Percentiles rank a stretch among this genome's conserved stretches.
phyloP scores from a whole-genome alignment of 164 flowering plant genomes.

The Nymphaea colorata region DNA sequence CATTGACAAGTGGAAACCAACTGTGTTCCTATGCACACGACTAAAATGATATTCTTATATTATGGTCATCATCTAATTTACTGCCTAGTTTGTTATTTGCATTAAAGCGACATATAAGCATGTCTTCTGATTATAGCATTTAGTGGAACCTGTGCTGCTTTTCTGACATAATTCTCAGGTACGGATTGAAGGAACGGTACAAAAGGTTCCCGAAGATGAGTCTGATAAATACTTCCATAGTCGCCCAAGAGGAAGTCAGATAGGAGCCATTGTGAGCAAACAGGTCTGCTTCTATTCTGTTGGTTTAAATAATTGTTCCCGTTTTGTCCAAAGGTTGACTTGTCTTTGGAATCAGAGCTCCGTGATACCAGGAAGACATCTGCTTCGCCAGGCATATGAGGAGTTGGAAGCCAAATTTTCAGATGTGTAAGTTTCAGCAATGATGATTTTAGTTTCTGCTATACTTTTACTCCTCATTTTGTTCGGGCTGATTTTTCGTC shows the following conservation, averaged over 20 bases:
- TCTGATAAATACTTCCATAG: slow-evolving; percentile 87
- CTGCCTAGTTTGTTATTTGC: no score
- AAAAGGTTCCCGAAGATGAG: slow-evolving; percentile 76
- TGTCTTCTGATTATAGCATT: not conserved
- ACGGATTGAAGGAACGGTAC: slow-evolving; percentile 78
- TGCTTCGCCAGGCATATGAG: slow-evolving; percentile 47
- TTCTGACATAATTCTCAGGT: slow-evolving; percentile 28
- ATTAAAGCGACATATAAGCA: no score
- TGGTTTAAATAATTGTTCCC: not conserved
- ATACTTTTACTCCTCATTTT: not conserved
- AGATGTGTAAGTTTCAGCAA: slow-evolving; percentile 47
- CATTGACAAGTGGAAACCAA: no score
- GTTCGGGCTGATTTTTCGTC: not conserved
- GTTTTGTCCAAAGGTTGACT: not conserved
- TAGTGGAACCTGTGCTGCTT: not conserved
- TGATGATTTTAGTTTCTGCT: not conserved
- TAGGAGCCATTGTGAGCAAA: slow-evolving; percentile 83
- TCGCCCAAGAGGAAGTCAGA: slow-evolving; percentile 89
- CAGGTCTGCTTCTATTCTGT: slow-evolving; percentile 32
- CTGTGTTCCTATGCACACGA: no score
- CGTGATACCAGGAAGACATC: slow-evolving; percentile 63
- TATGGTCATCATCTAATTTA: no score
- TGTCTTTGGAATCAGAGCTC: slow-evolving; percentile 41
- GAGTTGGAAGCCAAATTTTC: slow-evolving; percentile 62
- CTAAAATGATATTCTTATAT: no score